Percentiles rank a stretch among this genome's conserved stretches.
phyloP scores from a whole-genome alignment of 2,329 filamentous ascomycete genomes.

The Trichoderma citrinoviride region DNA sequence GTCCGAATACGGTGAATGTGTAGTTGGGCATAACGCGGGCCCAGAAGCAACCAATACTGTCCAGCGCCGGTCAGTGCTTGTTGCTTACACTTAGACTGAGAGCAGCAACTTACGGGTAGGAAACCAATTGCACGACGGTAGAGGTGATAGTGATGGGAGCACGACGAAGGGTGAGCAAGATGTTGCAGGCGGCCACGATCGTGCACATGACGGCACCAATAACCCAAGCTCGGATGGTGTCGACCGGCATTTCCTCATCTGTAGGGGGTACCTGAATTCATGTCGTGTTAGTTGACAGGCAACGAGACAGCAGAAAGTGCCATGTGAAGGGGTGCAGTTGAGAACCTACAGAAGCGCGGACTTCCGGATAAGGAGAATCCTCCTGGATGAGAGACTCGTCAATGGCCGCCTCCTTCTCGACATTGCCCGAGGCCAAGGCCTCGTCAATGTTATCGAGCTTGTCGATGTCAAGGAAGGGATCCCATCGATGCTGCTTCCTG shows the following conservation, averaged over 20 bases:
- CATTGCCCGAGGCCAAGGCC: conserved; percentile 44
- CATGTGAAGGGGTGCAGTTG: not conserved
- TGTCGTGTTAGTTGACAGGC: not conserved
- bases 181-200: conserved; percentile 55
- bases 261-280: conserved; percentile 37
- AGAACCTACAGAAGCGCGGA: conserved; percentile 28
- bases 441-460: conserved; percentile 52
- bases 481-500: conserved; percentile 52
- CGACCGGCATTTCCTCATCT: conserved; percentile 52
- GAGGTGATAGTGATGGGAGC: conserved; percentile 52
- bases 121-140: conserved; percentile 54
- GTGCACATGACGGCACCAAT: conserved; percentile 59
- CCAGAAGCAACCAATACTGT: conserved; percentile 35
- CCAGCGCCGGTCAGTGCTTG: not conserved
- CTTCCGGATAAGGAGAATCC: conserved; percentile 44
- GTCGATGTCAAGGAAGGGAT: conserved; percentile 55
- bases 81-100: not conserved
- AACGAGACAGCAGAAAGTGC: not conserved
- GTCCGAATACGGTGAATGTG: conserved; percentile 35
- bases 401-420: conserved; percentile 45
- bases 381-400: conserved; percentile 50
- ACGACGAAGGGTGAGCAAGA: conserved; percentile 50
- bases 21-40: conserved; percentile 34
- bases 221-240: conserved; percentile 59
- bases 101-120: conserved; percentile 44